These are phyloP conservation scores for Dentipellis fragilis DNA, from an alignment of 768 basidiomycete species.

Conservation along the genomic window DNA sequence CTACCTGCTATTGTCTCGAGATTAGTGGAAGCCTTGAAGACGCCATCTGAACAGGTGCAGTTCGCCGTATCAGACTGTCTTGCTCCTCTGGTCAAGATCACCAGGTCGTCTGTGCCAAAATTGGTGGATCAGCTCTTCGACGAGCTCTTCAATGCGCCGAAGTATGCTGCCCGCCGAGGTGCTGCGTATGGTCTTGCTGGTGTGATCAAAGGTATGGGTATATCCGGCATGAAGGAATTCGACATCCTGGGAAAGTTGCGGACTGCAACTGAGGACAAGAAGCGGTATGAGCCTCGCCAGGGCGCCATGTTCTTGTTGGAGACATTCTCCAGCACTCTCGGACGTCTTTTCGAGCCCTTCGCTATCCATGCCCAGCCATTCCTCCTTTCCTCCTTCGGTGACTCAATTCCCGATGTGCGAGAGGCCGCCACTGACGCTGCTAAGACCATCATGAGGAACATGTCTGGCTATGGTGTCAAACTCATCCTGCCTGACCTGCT, in stretches of 20 bases:
- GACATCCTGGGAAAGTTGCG: conserved; percentile 65
- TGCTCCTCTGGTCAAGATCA: conserved; percentile 70
- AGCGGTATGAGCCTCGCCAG: conserved; percentile 76
- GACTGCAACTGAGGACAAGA: conserved; percentile 80
- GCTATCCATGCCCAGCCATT: conserved; percentile 77
- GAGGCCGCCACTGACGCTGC: conserved; percentile 91
- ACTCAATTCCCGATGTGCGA: conserved; percentile 76
- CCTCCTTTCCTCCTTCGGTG: conserved; percentile 79
- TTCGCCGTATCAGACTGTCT: conserved; percentile 94
- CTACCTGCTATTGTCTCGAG: conserved; percentile 77
- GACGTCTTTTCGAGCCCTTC: conserved; percentile 90
- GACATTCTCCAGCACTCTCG: conserved; percentile 77
- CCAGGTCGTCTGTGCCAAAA: conserved; percentile 44
- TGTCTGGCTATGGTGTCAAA: conserved; percentile 94
- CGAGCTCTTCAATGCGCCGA: conserved; percentile 67
- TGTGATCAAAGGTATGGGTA: conserved; percentile 82
- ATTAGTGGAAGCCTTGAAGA: conserved; percentile 81
- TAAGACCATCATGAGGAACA: conserved; percentile 87
- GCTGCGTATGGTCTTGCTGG: conserved; percentile 96
- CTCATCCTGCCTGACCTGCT: conserved; percentile 85
- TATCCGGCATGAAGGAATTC: conserved; percentile 78
- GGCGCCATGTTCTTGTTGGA: conserved; percentile 95
- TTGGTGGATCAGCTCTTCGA: conserved; percentile 73
- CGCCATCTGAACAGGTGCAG: conserved; percentile 93
- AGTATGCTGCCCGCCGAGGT: conserved; percentile 92